Evolutionary conservation across 106 monocot species (phyloP), one percentile per base, ranked within the genome.

Genomic region (Dioscorea alata): DNA sequence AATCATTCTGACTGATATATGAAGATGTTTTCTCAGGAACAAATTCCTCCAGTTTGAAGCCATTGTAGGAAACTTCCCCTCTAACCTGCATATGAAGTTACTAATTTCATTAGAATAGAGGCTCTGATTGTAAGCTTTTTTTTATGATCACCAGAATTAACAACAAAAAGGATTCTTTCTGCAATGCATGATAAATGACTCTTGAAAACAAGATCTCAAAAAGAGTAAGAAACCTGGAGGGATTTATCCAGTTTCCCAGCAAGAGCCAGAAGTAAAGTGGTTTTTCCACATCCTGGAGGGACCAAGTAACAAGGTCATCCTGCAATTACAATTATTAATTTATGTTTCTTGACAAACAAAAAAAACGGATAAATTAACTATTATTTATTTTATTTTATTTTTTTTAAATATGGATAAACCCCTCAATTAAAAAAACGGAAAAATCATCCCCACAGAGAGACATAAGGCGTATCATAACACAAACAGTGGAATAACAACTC

Each of bases 221-320:
- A 65, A 54, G 63, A 12, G 13, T 20, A 18, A 18, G 4, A 15
- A 8, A 35, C 92, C 78, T 92, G 81, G 6, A 92, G 85, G 64
- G 77, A 74, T 69, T 81, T 74, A 71, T 85, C 78, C 51, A 88
- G 71, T 67, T 76, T 82, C 60, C 88, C 92, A 35, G 85, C 69
- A 56, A 92, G 88, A 33, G 88, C 88, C 23, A 71, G 68, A 50
- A 92, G 71, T 23, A 88, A 65, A 4, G 92, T 92, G 5, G 85
- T 76, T 68, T 92, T 92, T 19, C 92, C 92, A 72, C 88, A 81
- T 33, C 92, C 88, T 61, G 88, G 92, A n/a, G 25, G 92, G 88
- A 65, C 92, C 92, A 21, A 92, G 83, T 60, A 92, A 62, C 13
- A 92, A 80, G 48, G 88, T 88, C 75, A 92, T 67, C 80, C 91